A percentile compares a stretch with the other conserved stretches of the same genome.
Evolutionary conservation across 2,329 filamentous ascomycete genomes (phyloP).

Genomic region (Dactylellina sp.): DNA sequence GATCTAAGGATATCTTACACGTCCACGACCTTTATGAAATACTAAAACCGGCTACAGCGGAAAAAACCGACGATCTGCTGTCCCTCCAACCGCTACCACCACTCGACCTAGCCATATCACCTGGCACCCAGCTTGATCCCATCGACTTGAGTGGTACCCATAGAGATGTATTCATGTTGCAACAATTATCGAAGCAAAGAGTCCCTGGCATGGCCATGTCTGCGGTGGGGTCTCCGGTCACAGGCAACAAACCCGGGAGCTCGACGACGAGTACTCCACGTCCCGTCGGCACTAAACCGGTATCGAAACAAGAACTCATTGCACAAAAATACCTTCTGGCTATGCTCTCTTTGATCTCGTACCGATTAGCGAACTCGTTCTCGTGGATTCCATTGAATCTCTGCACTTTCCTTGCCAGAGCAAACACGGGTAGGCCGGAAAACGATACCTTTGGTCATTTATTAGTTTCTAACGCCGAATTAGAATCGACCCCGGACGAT

Average conservation of each 20-base stretch:
- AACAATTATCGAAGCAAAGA: constrained; percentile 50
- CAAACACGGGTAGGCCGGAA: neutral
- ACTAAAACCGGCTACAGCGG: constrained; percentile 18
- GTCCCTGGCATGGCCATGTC: constrained; percentile 23
- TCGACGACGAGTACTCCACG: constrained; percentile 40
- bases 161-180: constrained; percentile 51
- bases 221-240: constrained; percentile 29
- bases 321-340: constrained; percentile 42
- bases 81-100: constrained; percentile 27
- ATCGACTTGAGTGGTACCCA: constrained; percentile 53
- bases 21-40: constrained; percentile 45
- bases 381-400: constrained; percentile 52
- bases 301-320: constrained; percentile 44
- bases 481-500: neutral
- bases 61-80: constrained; percentile 31
- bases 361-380: constrained; percentile 39
- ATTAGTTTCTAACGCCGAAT: constrained; percentile 8
- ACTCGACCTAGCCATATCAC: constrained; percentile 21
- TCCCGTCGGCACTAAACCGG: neutral
- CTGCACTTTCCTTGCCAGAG: constrained; percentile 40
- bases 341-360: constrained; percentile 51
- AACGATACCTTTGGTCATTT: neutral
- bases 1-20: constrained; percentile 35
- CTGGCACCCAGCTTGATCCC: constrained; percentile 47
- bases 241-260: constrained; percentile 28